Percentiles rank a stretch among this genome's conserved stretches.
Conservation (phyloP, 2,329 filamentous ascomycete genomes). For the Curvularia verruculosa region DNA sequence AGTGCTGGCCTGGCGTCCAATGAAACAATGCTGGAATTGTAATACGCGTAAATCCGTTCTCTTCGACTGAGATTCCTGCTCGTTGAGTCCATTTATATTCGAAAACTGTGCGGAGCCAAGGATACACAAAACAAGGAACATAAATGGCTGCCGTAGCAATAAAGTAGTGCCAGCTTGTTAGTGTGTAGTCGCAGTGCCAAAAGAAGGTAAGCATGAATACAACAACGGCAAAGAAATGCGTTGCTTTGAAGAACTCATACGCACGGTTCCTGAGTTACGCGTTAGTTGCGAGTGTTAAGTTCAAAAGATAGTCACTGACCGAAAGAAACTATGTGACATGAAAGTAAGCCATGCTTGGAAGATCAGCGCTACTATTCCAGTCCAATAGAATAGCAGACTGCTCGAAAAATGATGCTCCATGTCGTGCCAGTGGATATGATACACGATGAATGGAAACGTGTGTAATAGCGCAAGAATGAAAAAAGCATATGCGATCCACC, state of each 20-base stretch:
- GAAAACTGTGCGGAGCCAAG: constrained; percentile 56
- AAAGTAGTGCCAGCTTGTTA: constrained; percentile 61
- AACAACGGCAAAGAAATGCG: constrained; percentile 60
- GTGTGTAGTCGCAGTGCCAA: constrained; percentile 62
- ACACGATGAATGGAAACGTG: constrained; percentile 66
- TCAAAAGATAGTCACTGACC: constrained; percentile 44
- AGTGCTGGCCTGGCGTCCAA: constrained; percentile 62
- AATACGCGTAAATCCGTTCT: constrained; percentile 28
- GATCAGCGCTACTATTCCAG: constrained; percentile 61
- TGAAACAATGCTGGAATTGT: constrained; percentile 40
- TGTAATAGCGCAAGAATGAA: constrained; percentile 63
- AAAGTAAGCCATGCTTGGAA: constrained; percentile 63
- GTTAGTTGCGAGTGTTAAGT: background rate
- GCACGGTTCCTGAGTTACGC: constrained; percentile 53
- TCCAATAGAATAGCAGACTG: constrained; percentile 58
- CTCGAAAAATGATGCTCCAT: constrained; percentile 56
- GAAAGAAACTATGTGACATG: constrained; percentile 58
- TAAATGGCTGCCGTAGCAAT: constrained; percentile 63
- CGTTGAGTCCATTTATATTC: constrained; percentile 56
- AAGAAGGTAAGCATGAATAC: constrained; percentile 66
- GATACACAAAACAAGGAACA: constrained; percentile 54
- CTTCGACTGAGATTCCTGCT: constrained; percentile 48
- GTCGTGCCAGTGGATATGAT: constrained; percentile 56
- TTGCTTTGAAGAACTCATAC: constrained; percentile 68
- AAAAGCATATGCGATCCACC: constrained; percentile 53